Conservation (phyloP, 2,329 filamentous ascomycete genomes). For the Berkeleyomyces basicola region DNA sequence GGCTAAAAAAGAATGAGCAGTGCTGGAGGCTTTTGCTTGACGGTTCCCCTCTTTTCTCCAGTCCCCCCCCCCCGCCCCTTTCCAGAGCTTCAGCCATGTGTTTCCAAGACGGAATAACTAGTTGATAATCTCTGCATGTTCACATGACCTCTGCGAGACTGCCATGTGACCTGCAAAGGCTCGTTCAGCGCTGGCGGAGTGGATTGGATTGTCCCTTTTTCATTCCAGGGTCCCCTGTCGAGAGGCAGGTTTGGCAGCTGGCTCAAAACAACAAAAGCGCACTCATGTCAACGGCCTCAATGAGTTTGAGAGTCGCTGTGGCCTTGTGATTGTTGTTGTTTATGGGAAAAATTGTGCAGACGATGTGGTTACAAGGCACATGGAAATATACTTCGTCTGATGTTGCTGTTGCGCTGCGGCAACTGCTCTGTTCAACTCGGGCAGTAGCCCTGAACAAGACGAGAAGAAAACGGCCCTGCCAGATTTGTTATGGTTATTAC, state of each 20-base stretch:
- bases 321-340: no score
- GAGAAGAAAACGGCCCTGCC: no score
- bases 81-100: not conserved
- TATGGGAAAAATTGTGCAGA: no score
- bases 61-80: not conserved
- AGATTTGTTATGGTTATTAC: not conserved
- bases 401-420: no score
- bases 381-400: no score
- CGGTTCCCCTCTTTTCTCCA: not conserved
- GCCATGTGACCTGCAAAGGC: conserved; percentile 4
- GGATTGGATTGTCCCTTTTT: not conserved
- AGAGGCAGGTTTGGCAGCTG: not conserved
- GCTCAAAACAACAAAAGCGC: not conserved
- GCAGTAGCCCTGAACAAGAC: no score
- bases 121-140: not conserved
- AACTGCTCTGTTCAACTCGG: no score
- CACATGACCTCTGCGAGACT: conserved; percentile 1
- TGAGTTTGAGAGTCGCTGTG: no score
- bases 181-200: not conserved
- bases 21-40: no score
- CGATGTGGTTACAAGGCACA: no score
- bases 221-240: conserved; percentile 1
- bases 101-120: not conserved
- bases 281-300: not conserved
- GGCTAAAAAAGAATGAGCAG: no score